Base-by-base conservation (phyloP, 2,329 filamentous ascomycete species). In the Metarhizium brunneum region DNA sequence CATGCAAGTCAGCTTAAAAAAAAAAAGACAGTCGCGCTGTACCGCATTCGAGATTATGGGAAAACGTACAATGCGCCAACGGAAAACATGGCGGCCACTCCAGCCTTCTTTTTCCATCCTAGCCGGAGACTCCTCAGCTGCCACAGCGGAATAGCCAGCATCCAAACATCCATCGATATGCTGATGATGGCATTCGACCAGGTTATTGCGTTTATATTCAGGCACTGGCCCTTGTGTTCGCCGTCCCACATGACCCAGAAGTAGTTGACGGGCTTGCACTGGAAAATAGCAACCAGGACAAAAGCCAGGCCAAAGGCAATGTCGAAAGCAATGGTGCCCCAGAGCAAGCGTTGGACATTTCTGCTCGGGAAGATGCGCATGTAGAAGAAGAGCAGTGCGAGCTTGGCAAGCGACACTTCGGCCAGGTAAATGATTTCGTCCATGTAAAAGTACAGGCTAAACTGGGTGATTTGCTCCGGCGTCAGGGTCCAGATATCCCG, bases 171-270 rank as follows among this genome's bases (percentile, higher is more conserved):
- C 36, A 74, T 64, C 5, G 61, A 59, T n/a, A 76, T 74, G 43
- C 71, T 69, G 54, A 73, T 66, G 11, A 59, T 65, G 0, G 73
- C 72, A 25, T 72, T 68, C 38, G 66, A 65, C 69, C 72, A 75
- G 2, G 64, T 64, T 16, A 71, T 65, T 0, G 61, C 58, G 47
- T 68, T 70, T 48, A 70, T 64, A 47, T 75, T 62, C 48, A 73
- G 61, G 56, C 74, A 76, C 1, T 52, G 60, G 0, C 73, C 73
- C 1, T 59, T 50, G n/a, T 68, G 64, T 32, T 68, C 61, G 1
- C 66, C 67, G 8, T 71, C 68, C 72, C 72, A 75, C 20, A 64
- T 60, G 4, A 55, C 62, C 74, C 74, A 77, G 58, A 69, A 69
- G 53, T 64, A 73, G 3, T 54, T 53, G 5, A 75, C 62, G 0